Evolutionary conservation across 495 filamentous ascomycete species (phyloP), one percentile per base, ranked within the genome.

Genomic region (Apodospora peruviana): DNA sequence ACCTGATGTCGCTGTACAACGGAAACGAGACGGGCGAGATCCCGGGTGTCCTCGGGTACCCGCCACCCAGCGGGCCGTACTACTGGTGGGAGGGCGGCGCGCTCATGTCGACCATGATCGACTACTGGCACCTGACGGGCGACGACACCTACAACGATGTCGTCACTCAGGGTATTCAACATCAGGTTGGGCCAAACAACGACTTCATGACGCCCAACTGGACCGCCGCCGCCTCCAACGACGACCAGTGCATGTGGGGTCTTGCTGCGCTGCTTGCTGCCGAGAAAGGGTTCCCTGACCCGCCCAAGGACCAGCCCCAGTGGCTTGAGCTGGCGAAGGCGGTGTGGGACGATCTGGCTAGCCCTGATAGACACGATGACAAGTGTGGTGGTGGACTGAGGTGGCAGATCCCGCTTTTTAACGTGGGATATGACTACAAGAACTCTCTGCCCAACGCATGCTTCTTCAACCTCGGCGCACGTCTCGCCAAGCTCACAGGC

Each of bases 171-270:
- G 84, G 78, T 20, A 68, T 89, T 72, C 67, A 86, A 39, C 76
- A 64, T 62, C 85, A 89, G 52, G 72, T 73, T 45, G 85, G 82
- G 5, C 69, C 68, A 36, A 67, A 79, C 39, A 72, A 83, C 48
- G 59, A 64, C 39, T 89, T 79, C 60, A 80, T 84, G 65, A 79
- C 82, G 25, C 68, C 70, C 3, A 90, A 91, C 60, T 83, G 86
- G 51, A 87, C 82, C 22, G 79, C 80, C 45, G 82, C 83, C 0
- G 74, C 85, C 37, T 86, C 87, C 24, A 91, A 91, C 58, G 87
- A 91, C 56, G 87, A 91, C 51, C 87, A 91, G 63, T 83, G 84
- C 1, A 90, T 90, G 59, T 94, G 88, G 88, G 86, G 73, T 17
- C 72, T 39, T 10, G 9, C 40, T 11, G 45, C 23, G 32, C 37